These are phyloP conservation scores for Roridomyces roridus DNA, from an alignment of 768 basidiomycete species.

Conservation along the genomic window DNA sequence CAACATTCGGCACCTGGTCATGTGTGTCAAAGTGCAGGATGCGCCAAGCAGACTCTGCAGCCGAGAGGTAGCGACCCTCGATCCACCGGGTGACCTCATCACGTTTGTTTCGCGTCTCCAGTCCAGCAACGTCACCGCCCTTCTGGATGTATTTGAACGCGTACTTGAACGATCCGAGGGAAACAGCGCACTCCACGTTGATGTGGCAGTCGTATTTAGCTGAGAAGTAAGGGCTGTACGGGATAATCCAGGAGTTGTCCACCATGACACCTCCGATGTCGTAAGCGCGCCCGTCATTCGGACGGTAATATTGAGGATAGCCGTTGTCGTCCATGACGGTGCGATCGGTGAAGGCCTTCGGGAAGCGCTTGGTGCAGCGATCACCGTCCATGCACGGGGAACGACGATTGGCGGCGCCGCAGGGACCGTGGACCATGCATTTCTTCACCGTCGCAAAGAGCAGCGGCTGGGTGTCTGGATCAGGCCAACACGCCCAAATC, in stretches of 20 bases:
- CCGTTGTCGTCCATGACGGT: constrained; percentile 12
- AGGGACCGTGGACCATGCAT: constrained; percentile 48
- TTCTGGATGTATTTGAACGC: constrained; percentile 4
- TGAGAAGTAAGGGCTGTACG: constrained; percentile 27
- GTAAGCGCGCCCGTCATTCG: constrained; percentile 3
- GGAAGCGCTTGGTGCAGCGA: constrained; percentile 14
- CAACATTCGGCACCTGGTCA: constrained; percentile 41
- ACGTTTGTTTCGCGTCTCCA: neutral
- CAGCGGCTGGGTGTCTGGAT: constrained; percentile 37
- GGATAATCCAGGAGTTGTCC: constrained; percentile 30
- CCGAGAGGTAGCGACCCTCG: constrained; percentile 33
- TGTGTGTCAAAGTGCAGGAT: constrained; percentile 42
- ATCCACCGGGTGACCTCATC: constrained; percentile 25
- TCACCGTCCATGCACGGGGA: constrained; percentile 32
- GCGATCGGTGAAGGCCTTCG: constrained; percentile 9
- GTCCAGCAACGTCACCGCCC: constrained; percentile 7
- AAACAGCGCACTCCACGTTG: constrained; percentile 44
- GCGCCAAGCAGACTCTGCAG: constrained; percentile 43
- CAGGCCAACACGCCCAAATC: constrained; percentile 48
- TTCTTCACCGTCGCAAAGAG: constrained; percentile 27
- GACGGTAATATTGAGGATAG: constrained; percentile 12
- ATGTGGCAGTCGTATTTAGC: constrained; percentile 35
- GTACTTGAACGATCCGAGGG: constrained; percentile 28
- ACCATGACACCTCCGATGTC: constrained; percentile 1
- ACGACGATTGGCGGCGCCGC: constrained; percentile 18